phyloP scores from a whole-genome alignment of 2,329 filamentous ascomycete species.

The Cytospora piceicola region DNA sequence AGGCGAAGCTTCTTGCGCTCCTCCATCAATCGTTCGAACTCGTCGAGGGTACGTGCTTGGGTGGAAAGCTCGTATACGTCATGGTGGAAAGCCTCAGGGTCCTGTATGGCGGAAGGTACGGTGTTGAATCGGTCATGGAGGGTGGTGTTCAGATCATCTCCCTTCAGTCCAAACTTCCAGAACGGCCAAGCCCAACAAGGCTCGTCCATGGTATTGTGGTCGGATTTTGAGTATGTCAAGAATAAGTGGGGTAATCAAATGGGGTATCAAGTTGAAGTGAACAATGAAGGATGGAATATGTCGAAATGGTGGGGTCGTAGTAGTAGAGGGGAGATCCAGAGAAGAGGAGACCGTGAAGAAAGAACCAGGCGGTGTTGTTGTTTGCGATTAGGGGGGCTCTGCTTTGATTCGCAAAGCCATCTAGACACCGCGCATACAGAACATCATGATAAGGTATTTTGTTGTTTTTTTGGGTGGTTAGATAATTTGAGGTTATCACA shows the following conservation, averaged over 20 bases:
- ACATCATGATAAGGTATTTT: slow-evolving; percentile 20
- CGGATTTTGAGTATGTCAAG: slow-evolving; percentile 7
- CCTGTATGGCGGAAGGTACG: slow-evolving; percentile 58
- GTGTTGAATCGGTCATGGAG: slow-evolving; percentile 66
- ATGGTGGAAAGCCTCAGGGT: slow-evolving; percentile 64
- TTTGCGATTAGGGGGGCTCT: slow-evolving; percentile 34
- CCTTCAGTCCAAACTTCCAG: slow-evolving; percentile 67
- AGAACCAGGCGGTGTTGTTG: slow-evolving; percentile 33
- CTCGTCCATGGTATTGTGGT: slow-evolving; percentile 53
- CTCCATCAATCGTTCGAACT: slow-evolving; percentile 59
- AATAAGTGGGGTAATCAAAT: slow-evolving; percentile 26
- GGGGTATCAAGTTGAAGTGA: slow-evolving; percentile 30
- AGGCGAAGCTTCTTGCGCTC: slow-evolving; percentile 58
- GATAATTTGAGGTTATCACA: slow-evolving; percentile 4
- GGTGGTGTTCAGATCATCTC: slow-evolving; percentile 59
- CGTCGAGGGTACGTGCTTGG: slow-evolving; percentile 52
- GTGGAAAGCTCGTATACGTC: slow-evolving; percentile 63
- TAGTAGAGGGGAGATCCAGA: slow-evolving; percentile 30
- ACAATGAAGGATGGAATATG: slow-evolving; percentile 27
- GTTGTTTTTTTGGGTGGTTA: background rate
- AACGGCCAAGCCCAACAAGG: slow-evolving; percentile 58
- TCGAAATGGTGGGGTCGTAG: slow-evolving; percentile 29
- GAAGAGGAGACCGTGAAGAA: slow-evolving; percentile 33
- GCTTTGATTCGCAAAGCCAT: slow-evolving; percentile 38
- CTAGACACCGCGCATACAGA: slow-evolving; percentile 34